These are phyloP conservation scores for Pinus taeda DNA, from an alignment of 75 land plant genomes.

Conservation along the genomic window DNA sequence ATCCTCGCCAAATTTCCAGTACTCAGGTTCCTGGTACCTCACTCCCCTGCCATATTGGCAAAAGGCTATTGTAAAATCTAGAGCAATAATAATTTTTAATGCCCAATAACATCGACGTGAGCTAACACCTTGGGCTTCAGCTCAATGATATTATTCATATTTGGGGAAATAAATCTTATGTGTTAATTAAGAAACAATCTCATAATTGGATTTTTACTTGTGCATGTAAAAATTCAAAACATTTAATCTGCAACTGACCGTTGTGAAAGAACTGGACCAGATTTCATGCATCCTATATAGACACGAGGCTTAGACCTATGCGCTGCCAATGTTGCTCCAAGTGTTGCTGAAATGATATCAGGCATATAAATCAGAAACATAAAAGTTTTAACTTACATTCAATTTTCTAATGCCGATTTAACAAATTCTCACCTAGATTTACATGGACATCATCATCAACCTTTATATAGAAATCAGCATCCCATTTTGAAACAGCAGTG, in stretches of 20 bases:
- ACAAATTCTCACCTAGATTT: constrained; percentile 43
- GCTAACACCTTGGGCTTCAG: too few species aligned
- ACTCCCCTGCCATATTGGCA: constrained; percentile 20
- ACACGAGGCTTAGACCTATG: constrained; percentile 37
- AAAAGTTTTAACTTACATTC: not conserved
- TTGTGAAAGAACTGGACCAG: constrained; percentile 54
- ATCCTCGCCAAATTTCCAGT: constrained; percentile 86
- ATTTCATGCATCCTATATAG: constrained; percentile 60
- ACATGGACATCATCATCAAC: constrained; percentile 85
- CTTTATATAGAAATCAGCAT: constrained; percentile 78
- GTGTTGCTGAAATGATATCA: constrained; percentile 22
- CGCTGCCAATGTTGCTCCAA: constrained; percentile 21
- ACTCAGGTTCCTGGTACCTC: constrained; percentile 85
- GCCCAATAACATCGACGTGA: too few species aligned
- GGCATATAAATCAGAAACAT: not conserved
- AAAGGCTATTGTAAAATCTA: not conserved
- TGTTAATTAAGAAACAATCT: not conserved
- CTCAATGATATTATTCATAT: not conserved
- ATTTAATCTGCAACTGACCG: constrained; percentile 18
- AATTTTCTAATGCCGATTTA: not conserved
- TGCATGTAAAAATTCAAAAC: too few species aligned
- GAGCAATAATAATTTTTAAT: not conserved
- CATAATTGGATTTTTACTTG: not conserved
- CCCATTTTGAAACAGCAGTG: constrained; percentile 68
- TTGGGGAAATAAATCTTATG: too few species aligned